Conservation (phyloP, 257 asterid species). For the Solanum stenotomum region DNA sequence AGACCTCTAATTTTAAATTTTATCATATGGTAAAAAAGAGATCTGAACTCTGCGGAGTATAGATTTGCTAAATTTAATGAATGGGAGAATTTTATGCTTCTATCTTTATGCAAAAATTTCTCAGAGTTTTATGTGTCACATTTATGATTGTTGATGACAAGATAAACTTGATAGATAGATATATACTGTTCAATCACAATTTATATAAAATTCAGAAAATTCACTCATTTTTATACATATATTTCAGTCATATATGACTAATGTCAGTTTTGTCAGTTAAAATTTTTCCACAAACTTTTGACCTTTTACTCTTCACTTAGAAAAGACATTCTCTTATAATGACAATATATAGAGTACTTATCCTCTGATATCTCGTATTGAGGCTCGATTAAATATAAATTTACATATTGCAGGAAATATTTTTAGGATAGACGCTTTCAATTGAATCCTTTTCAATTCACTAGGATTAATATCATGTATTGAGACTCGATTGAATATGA, state of each 20-base stretch:
- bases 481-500: neutral
- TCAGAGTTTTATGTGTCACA: slow-evolving; percentile 8
- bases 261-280: slow-evolving; percentile 26
- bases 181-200: neutral
- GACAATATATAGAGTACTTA: neutral
- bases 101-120: slow-evolving; percentile 21
- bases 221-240: neutral
- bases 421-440: neutral
- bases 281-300: slow-evolving; percentile 25
- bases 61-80: neutral
- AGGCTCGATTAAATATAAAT: neutral
- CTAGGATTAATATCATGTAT: too few species aligned
- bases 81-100: slow-evolving; percentile 41
- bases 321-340: slow-evolving; percentile 27
- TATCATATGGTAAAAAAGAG: neutral
- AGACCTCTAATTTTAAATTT: neutral
- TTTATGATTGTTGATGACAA: slow-evolving; percentile 17
- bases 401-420: rapidly evolving
- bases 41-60: neutral
- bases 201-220: slow-evolving; percentile 18
- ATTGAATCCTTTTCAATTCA: neutral
- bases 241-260: neutral
- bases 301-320: slow-evolving; percentile 23
- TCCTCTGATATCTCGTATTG: rapidly evolving
- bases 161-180: neutral